Evolutionary conservation across 331 rosid genomes (phyloP).

Genomic region (Malus hybrid): DNA sequence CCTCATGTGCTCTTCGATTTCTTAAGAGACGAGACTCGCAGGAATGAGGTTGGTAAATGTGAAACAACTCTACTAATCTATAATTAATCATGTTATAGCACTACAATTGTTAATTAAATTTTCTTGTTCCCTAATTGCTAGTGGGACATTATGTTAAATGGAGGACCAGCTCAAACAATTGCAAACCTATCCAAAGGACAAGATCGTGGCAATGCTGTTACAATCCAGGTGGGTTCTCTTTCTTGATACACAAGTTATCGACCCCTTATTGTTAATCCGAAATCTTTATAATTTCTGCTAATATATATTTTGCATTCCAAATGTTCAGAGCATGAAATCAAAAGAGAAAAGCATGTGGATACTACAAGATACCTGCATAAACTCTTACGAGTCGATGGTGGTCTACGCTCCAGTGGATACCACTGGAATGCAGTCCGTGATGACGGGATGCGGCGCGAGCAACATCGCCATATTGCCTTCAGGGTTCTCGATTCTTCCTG

Average conservation of each 20-base stretch:
- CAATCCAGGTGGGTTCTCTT: slow-evolving; percentile 60
- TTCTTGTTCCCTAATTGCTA: slow-evolving; percentile 17
- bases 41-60: slow-evolving; percentile 50
- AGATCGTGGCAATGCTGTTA: slow-evolving; percentile 93
- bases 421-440: slow-evolving; percentile 71
- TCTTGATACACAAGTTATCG: background rate
- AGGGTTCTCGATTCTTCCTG: slow-evolving; percentile 84
- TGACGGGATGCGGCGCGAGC: slow-evolving; percentile 90
- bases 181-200: slow-evolving; percentile 93
- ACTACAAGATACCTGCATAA: slow-evolving; percentile 89
- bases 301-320: background rate
- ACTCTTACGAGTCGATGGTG: slow-evolving; percentile 77
- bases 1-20: slow-evolving; percentile 60
- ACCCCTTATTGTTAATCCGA: background rate
- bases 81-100: background rate
- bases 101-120: background rate
- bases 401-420: slow-evolving; percentile 79
- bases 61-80: background rate
- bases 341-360: slow-evolving; percentile 82
- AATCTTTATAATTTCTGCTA: slow-evolving; percentile 1
- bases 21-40: slow-evolving; percentile 67
- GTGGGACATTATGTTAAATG: slow-evolving; percentile 90
- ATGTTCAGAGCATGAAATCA: slow-evolving; percentile 52
- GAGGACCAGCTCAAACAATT: slow-evolving; percentile 56
- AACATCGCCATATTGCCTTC: slow-evolving; percentile 71